A percentile compares a stretch with the other conserved stretches of the same genome.
Conservation (phyloP, 1,139 yeast species). For the Hansenula sp. region DNA sequence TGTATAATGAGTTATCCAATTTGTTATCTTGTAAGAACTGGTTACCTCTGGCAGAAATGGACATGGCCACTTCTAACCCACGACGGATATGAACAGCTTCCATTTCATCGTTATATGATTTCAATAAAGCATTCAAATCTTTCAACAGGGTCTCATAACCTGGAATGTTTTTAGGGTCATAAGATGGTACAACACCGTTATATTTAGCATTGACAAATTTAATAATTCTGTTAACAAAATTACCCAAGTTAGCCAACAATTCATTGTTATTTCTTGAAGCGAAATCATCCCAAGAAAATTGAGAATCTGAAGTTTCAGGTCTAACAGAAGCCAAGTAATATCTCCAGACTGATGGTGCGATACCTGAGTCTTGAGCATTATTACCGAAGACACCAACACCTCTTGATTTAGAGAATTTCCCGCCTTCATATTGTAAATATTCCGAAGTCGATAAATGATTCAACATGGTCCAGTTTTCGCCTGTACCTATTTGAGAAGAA, state of each 20-base stretch:
- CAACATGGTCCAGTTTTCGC: constrained; percentile 84
- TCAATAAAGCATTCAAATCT: constrained; percentile 62
- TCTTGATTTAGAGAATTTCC: constrained; percentile 95
- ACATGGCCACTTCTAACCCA: constrained; percentile 90
- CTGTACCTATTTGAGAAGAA: constrained; percentile 82
- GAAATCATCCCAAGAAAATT: constrained; percentile 95
- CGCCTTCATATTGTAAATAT: constrained; percentile 95
- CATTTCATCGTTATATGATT: constrained; percentile 64
- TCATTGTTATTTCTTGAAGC: constrained; percentile 92
- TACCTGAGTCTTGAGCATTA: constrained; percentile 90
- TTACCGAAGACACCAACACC: constrained; percentile 98
- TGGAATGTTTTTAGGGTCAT: constrained; percentile 40
- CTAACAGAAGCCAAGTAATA: constrained; percentile 88
- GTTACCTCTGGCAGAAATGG: constrained; percentile 89
- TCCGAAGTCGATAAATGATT: constrained; percentile 94
- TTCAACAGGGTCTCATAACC: constrained; percentile 45
- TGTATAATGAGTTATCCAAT: constrained; percentile 81
- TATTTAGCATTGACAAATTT: constrained; percentile 90
- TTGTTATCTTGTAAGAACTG: constrained; percentile 93
- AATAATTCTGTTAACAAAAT: constrained; percentile 89
- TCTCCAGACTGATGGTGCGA: constrained; percentile 95
- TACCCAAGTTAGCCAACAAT: constrained; percentile 92
- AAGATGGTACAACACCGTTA: constrained; percentile 81
- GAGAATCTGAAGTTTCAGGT: constrained; percentile 95
- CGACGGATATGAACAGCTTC: constrained; percentile 79